Base-by-base conservation (phyloP, 495 filamentous ascomycete species). In the Clavariopsis aquatica region DNA sequence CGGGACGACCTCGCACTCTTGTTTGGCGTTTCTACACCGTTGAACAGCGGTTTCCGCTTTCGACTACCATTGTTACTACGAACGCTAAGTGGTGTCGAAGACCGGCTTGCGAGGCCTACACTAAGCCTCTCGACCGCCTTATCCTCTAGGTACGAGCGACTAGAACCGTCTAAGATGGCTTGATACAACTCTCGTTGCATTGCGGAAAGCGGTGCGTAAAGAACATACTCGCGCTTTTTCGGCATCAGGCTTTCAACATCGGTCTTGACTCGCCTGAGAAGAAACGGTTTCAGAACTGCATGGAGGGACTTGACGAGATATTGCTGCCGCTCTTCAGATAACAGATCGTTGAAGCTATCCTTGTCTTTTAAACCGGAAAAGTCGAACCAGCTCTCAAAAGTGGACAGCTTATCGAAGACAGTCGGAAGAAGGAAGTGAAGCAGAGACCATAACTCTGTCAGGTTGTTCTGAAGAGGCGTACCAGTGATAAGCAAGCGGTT, bases 381-480 rank as follows among this genome's bases (percentile, higher is more conserved):
- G 71, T 98, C 93, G 66, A 98, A 98, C 91, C 92, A 96, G 34
- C 83, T 84, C 74, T 97, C 90, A 64, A 98, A 98, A 12, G 88
- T 87, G 64, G 90, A 87, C 71, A 93, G 85, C 72, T 95, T 89
- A 60, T 90, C 85, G 71, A 98, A 98, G 41, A 96, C 91, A 41
- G 90, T 88, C 1, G 94, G 94, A 46, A 98, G 83, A 1, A 98
- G 80, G 67, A 98, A 98, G 73, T 98, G 91, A 1, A 98, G 80
- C 17, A 98, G 79, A 0, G 94, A 97, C 94, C 94, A 98, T 1
- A 98, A 77, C 70, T 98, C 94, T 17, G 89, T 86, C 5, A 98
- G 85, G 69, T 97, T 98, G 69, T 98, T 98, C 70, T 98, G 94
- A 1, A 98, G 76, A 0, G 94, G 94, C 0, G 94, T 98, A 6